Evolutionary conservation across 495 filamentous ascomycete genomes (phyloP).

Genomic region (Letharia lupina): DNA sequence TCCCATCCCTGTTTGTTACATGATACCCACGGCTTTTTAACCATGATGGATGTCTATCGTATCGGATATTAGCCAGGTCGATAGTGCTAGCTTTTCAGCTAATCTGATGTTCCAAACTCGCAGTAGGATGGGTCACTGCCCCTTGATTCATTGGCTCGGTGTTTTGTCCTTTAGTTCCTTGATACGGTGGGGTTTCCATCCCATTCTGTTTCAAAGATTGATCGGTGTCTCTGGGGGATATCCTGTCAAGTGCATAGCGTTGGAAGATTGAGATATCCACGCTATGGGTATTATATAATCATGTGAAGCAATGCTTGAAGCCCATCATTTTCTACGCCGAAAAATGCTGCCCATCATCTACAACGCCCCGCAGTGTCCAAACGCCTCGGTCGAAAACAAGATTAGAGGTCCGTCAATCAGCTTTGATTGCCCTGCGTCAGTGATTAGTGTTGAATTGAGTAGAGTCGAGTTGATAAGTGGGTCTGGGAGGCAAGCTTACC

Average conservation of each 20-base stretch:
- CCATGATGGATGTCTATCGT: neutral
- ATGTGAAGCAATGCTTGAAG: neutral
- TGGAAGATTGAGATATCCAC: neutral
- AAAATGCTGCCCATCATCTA: slow-evolving; percentile 2
- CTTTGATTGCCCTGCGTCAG: slow-evolving; percentile 11
- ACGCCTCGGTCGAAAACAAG: neutral
- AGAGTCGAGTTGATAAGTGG: too few species aligned
- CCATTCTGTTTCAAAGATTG: too few species aligned
- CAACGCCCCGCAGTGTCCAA: neutral
- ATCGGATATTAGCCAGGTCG: neutral
- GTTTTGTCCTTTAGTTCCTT: too few species aligned
- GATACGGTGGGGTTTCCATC: too few species aligned
- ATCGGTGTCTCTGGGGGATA: too few species aligned
- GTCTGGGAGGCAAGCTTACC: slow-evolving; percentile 41
- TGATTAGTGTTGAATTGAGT: neutral
- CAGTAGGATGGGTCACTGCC: neutral
- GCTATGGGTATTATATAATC: neutral
- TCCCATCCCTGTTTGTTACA: neutral
- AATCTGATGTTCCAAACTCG: neutral
- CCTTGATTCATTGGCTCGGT: too few species aligned
- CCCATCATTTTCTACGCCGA: neutral
- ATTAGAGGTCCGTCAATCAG: slow-evolving; percentile 1
- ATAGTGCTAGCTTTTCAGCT: neutral
- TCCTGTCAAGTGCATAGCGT: neutral
- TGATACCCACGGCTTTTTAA: neutral